phyloP scores from a whole-genome alignment of 2,329 filamentous ascomycete species.

The Cladosporium austrohemisphaericum region DNA sequence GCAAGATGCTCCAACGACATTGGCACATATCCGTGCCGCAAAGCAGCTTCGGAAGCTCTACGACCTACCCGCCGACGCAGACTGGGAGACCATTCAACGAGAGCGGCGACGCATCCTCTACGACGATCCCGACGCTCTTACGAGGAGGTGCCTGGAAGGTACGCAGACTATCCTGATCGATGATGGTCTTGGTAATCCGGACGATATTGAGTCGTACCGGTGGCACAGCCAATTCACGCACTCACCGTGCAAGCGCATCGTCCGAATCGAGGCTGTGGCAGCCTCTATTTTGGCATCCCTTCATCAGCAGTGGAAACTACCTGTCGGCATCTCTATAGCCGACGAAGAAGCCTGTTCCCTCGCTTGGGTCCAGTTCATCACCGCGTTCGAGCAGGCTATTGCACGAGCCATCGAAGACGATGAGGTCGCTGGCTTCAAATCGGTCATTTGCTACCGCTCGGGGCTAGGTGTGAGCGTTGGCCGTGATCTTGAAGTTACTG shows the following conservation, averaged over 20 bases:
- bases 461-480: constrained; percentile 62
- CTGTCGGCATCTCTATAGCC: constrained; percentile 26
- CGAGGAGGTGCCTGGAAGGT: constrained; percentile 63
- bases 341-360: constrained; percentile 30
- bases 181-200: constrained; percentile 61
- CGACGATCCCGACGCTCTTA: constrained; percentile 52
- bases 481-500: constrained; percentile 36
- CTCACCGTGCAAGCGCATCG: constrained; percentile 66
- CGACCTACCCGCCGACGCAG: constrained; percentile 52
- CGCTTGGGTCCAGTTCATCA: constrained; percentile 44
- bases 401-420: constrained; percentile 57
- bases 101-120: constrained; percentile 48
- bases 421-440: constrained; percentile 76
- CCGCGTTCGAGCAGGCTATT: constrained; percentile 53
- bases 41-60: constrained; percentile 65
- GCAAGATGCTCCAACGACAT: constrained; percentile 55
- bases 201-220: constrained; percentile 55
- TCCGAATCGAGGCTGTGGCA: constrained; percentile 72
- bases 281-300: constrained; percentile 56
- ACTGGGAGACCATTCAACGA: constrained; percentile 56
- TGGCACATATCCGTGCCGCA: constrained; percentile 67
- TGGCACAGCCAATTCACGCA: constrained; percentile 66
- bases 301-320: constrained; percentile 28
- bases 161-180: constrained; percentile 75
- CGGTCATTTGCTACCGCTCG: constrained; percentile 75